Conservation (phyloP, 78 protist species). For the Ministeria vibrans region DNA sequence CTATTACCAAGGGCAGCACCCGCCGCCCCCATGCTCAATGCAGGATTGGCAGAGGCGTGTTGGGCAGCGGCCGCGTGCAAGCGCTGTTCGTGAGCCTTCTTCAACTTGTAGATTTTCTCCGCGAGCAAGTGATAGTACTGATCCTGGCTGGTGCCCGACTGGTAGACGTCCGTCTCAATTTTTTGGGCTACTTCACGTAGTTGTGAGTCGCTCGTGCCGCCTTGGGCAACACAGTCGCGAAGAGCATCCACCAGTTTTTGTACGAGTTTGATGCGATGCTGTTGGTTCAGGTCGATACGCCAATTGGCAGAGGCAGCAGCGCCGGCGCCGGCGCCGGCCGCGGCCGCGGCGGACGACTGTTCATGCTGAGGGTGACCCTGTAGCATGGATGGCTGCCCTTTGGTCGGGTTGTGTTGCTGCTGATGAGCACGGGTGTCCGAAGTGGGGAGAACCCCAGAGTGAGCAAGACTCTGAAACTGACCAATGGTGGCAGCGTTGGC, state of each 20-base stretch:
- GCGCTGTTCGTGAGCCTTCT: background rate
- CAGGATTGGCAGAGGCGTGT: background rate
- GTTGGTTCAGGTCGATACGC: background rate
- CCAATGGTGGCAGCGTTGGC: background rate
- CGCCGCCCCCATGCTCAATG: background rate
- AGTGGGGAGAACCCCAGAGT: background rate
- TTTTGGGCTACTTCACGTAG: background rate
- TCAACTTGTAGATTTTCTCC: slow-evolving; percentile 6
- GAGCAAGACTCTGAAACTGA: background rate
- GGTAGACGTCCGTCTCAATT: slow-evolving; percentile 4
- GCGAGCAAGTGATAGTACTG: slow-evolving; percentile 15
- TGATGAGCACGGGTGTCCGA: background rate
- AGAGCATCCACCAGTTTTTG: background rate
- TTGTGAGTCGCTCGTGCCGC: too few species aligned
- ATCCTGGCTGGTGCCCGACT: background rate
- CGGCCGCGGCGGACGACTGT: background rate
- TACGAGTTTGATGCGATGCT: background rate
- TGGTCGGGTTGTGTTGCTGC: background rate
- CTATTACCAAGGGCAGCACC: background rate
- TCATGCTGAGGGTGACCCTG: background rate
- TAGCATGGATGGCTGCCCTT: background rate
- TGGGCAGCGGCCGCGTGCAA: background rate
- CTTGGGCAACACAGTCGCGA: background rate
- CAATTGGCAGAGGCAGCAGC: background rate
- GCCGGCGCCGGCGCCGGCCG: background rate